phyloP scores from a whole-genome alignment of 78 protist genomes.

The Dictyostelium capitatum region DNA sequence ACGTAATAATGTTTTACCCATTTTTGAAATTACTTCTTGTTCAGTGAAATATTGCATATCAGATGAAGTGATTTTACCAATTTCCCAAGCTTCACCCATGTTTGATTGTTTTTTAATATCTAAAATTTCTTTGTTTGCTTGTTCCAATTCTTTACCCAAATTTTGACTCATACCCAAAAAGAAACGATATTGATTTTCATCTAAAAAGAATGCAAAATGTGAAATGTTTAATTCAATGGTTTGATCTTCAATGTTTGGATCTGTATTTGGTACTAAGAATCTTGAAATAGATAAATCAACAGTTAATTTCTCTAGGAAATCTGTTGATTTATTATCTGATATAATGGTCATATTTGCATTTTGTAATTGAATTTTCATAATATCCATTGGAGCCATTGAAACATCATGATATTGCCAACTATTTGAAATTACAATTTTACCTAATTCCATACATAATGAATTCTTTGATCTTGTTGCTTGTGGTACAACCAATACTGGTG shows the following conservation, averaged over 20 bases:
- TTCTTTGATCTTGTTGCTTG: constrained; percentile 25
- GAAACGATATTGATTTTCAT: constrained; percentile 60
- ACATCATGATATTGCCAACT: not conserved
- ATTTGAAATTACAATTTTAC: constrained; percentile 47
- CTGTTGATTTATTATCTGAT: not conserved
- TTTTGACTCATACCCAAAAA: constrained; percentile 29
- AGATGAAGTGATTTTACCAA: not conserved
- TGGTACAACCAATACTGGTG: constrained; percentile 60
- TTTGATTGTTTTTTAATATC: not conserved
- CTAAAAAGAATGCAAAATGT: constrained; percentile 35
- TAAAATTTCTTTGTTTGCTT: not conserved
- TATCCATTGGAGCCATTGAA: constrained; percentile 27
- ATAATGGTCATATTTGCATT: constrained; percentile 37
- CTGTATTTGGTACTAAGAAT: constrained; percentile 43
- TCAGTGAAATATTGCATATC: constrained; percentile 66
- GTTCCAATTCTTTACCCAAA: constrained; percentile 7
- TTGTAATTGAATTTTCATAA: constrained; percentile 39
- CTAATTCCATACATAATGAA: constrained; percentile 45
- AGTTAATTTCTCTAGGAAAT: constrained; percentile 39
- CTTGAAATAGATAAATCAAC: constrained; percentile 18
- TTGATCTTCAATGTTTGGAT: constrained; percentile 36
- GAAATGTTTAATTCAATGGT: constrained; percentile 17
- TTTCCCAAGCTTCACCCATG: not conserved
- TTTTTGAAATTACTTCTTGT: constrained; percentile 33
- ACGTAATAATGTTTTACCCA: constrained; percentile 39